Evolutionary conservation across 139 green algal species (phyloP), one percentile per base, ranked within the genome.

Genomic region (Chlorella vulgaris): DNA sequence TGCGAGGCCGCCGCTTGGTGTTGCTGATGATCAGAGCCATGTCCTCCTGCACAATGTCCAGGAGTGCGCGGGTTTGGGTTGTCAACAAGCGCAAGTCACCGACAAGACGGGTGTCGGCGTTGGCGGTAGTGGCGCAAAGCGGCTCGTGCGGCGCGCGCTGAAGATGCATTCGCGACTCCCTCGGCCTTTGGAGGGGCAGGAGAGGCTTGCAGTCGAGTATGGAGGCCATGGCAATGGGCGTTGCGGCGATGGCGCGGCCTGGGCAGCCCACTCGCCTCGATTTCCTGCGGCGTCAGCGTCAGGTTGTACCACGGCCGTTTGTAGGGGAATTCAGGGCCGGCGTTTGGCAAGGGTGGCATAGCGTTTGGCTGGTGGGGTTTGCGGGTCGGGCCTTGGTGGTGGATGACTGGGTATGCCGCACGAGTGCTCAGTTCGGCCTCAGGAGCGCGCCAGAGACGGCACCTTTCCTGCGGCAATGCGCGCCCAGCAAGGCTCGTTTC

Each of bases 231-330:
- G 31, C 33, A 43, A 28, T 40, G 33, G 31, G 15, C 31, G 29
- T 18, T 43, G 31, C 13, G 31, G 15, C 31, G 29, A 7, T 43
- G 31, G 63, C 31, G 13, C 69, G 19, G 26, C 26, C 40, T 24
- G 13, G 42, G 36, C 31, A 4, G 28, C 42, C 18, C 10, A 3
- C 86, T 47, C 66, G 91, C 87, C 82, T 91, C 82, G 43, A 91
- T 91, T 42, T 91, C 88, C 24, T 89, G 78, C 26, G 80, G 74
- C 3, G 74, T 81, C 31, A 91, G 81, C 4, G 80, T 86, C 51
- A 91, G 40, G 35, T 88, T 84, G 66, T 85, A 89, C 66, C 87
- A 91, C 0, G 88, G 88, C 39, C 86, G 61, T 74, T 87, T 91
- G 62, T 91, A 90, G 24, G 87, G 87, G 36, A 88, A 81, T 28